A percentile compares a stretch with the other conserved stretches of the same genome.
Conservation (phyloP, 2,329 filamentous ascomycete genomes). For the Beauveria sp. region DNA sequence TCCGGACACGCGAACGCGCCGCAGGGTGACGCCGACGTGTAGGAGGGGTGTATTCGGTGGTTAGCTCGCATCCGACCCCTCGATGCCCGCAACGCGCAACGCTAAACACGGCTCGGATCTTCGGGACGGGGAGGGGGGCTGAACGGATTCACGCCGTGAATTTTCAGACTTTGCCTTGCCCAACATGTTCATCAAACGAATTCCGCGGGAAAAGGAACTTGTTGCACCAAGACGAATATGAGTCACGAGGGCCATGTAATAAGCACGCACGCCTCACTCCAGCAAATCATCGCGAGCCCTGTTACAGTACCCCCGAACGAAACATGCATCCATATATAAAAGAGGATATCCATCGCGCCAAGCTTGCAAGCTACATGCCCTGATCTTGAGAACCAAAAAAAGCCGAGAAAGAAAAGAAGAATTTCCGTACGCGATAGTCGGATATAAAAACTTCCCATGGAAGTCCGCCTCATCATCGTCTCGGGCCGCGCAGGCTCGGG, state of each 20-base stretch:
- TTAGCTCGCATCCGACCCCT: constrained; percentile 10
- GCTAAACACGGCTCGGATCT: constrained; percentile 1
- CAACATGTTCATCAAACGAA: background rate
- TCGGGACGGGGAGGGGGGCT: background rate
- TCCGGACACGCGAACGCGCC: background rate
- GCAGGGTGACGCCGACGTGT: background rate
- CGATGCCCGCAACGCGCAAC: background rate
- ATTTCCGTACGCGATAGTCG: no score
- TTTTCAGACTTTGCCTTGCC: background rate
- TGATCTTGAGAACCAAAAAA: background rate
- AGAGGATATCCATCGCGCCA: background rate
- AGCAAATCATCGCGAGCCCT: background rate
- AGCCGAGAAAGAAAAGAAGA: background rate
- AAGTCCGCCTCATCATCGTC: constrained; percentile 12
- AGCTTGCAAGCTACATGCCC: background rate
- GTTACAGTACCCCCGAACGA: background rate
- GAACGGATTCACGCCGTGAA: background rate
- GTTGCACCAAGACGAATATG: background rate
- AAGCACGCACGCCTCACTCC: background rate
- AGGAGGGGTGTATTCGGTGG: background rate
- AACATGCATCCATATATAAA: constrained; percentile 2
- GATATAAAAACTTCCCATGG: background rate
- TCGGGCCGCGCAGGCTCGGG: constrained; percentile 15
- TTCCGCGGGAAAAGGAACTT: no score
- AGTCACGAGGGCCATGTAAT: background rate